These are phyloP conservation scores for Sarocladiaceae sp. DNA, from an alignment of 2,329 filamentous ascomycete genomes.

Conservation along the genomic window DNA sequence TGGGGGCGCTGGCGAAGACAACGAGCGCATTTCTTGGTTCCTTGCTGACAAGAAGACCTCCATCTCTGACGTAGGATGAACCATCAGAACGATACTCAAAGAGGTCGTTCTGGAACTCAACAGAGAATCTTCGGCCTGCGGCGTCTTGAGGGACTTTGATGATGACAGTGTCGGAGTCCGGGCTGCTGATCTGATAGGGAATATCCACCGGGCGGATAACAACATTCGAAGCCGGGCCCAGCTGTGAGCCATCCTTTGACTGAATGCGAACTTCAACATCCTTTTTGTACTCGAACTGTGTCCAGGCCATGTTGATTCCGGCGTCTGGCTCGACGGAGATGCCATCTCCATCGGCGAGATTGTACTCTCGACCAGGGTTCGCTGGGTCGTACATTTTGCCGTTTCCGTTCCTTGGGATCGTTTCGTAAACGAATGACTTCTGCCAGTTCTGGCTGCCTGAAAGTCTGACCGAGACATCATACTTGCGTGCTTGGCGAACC, in stretches of 20 bases:
- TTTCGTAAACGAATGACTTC: slow-evolving; percentile 27
- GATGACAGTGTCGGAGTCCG: slow-evolving; percentile 15
- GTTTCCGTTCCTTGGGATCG: slow-evolving; percentile 26
- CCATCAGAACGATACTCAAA: slow-evolving; percentile 19
- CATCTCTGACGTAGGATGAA: slow-evolving; percentile 15
- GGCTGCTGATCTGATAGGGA: slow-evolving; percentile 15
- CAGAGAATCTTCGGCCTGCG: slow-evolving; percentile 21
- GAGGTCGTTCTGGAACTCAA: slow-evolving; percentile 22
- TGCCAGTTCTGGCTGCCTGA: neutral
- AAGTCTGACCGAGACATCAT: slow-evolving; percentile 8
- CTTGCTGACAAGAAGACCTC: slow-evolving; percentile 17
- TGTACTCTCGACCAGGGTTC: slow-evolving; percentile 15
- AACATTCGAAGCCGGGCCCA: slow-evolving; percentile 15
- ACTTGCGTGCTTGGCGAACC: slow-evolving; percentile 5
- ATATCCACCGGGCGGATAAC: slow-evolving; percentile 21
- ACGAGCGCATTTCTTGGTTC: slow-evolving; percentile 22
- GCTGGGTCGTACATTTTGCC: slow-evolving; percentile 19
- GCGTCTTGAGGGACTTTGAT: slow-evolving; percentile 19
- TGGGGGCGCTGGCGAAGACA: slow-evolving; percentile 23
- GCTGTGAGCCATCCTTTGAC: slow-evolving; percentile 13
- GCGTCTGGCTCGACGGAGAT: slow-evolving; percentile 23
- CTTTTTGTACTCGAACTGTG: slow-evolving; percentile 22
- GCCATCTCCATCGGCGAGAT: slow-evolving; percentile 17
- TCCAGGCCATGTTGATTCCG: slow-evolving; percentile 26
- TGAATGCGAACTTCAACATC: slow-evolving; percentile 19